A percentile compares a stretch with the other conserved stretches of the same genome.
phyloP scores from a whole-genome alignment of 768 basidiomycete species.

The Lentinula lateritia region DNA sequence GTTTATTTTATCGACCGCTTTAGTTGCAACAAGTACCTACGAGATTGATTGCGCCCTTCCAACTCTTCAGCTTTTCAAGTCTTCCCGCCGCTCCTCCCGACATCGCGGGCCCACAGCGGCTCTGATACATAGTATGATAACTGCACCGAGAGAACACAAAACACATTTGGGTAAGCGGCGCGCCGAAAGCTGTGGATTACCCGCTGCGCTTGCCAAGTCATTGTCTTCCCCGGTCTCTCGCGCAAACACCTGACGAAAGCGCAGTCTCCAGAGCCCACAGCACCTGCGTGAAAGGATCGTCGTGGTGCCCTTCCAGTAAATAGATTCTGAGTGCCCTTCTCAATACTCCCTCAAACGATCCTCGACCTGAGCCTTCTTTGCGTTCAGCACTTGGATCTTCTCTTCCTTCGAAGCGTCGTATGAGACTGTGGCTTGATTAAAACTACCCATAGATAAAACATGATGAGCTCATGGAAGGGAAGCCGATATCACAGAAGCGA shows the following conservation, averaged over 20 bases:
- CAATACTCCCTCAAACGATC: constrained; percentile 50
- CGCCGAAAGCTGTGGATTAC: not conserved
- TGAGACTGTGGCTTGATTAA: constrained; percentile 73
- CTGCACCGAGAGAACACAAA: not conserved
- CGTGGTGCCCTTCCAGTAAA: not conserved
- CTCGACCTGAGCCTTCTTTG: constrained; percentile 59
- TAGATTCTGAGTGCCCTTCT: not conserved
- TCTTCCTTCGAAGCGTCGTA: constrained; percentile 90
- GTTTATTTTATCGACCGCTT: too few relatives aligned
- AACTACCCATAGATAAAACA: constrained; percentile 37
- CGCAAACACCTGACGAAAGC: not conserved
- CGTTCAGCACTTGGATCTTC: constrained; percentile 68
- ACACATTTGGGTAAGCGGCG: not conserved
- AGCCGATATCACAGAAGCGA: constrained; percentile 1
- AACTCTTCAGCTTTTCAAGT: not conserved
- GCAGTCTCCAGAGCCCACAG: not conserved
- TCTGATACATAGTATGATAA: not conserved
- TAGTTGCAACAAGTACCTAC: too few relatives aligned
- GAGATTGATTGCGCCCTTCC: not conserved
- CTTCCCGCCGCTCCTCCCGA: too few relatives aligned
- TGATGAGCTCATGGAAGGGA: not conserved
- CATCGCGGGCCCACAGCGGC: not conserved
- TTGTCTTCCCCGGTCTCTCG: not conserved
- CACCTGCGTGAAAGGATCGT: not conserved
- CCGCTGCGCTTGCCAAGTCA: not conserved